These are phyloP conservation scores for Nakataea oryzae DNA, from an alignment of 2,329 filamentous ascomycete genomes.

Conservation along the genomic window DNA sequence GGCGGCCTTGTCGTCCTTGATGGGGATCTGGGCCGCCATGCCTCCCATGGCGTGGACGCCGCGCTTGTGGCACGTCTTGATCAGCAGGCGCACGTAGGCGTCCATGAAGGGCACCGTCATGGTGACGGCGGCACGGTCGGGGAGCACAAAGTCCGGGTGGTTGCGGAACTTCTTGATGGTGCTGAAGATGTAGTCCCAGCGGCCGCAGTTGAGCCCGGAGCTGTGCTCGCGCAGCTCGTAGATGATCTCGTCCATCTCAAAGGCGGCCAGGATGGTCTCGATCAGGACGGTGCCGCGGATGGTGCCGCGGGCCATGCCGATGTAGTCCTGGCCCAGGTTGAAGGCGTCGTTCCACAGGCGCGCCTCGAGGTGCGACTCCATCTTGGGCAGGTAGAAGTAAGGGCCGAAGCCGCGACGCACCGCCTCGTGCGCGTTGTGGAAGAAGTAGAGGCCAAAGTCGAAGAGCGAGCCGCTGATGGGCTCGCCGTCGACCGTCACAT, in stretches of 20 bases:
- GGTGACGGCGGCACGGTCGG: conserved; percentile 81
- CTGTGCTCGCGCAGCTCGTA: conserved; percentile 97
- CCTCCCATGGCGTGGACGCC: conserved; percentile 98
- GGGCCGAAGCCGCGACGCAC: conserved; percentile 77
- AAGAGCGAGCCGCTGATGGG: conserved; percentile 87
- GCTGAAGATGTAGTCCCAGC: conserved; percentile 99
- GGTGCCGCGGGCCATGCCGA: conserved; percentile 80
- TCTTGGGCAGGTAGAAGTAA: conserved; percentile 97
- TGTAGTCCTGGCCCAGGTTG: conserved; percentile 89
- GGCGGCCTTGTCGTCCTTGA: conserved; percentile 85
- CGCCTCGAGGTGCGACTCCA: conserved; percentile 96
- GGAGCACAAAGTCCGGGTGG: conserved; percentile 85
- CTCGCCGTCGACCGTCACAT: conserved; percentile 90
- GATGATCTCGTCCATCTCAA: conserved; percentile 99
- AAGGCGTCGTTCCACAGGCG: conserved; percentile 97
- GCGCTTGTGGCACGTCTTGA: conserved; percentile 94
- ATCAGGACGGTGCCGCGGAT: conserved; percentile 94
- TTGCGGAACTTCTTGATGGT: conserved; percentile 99
- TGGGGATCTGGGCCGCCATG: conserved; percentile 98
- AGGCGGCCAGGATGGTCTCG: conserved; percentile 94
- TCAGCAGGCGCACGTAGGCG: conserved; percentile 89
- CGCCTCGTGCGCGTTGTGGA: conserved; percentile 89
- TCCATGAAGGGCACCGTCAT: conserved; percentile 99
- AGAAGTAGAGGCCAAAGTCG: conserved; percentile 98
- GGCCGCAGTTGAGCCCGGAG: conserved; percentile 92